Percentiles rank a stretch among this genome's conserved stretches.
These are phyloP conservation scores for Hibiscus mutabilis DNA, from an alignment of 345 rosid genomes.

Conservation along the genomic window DNA sequence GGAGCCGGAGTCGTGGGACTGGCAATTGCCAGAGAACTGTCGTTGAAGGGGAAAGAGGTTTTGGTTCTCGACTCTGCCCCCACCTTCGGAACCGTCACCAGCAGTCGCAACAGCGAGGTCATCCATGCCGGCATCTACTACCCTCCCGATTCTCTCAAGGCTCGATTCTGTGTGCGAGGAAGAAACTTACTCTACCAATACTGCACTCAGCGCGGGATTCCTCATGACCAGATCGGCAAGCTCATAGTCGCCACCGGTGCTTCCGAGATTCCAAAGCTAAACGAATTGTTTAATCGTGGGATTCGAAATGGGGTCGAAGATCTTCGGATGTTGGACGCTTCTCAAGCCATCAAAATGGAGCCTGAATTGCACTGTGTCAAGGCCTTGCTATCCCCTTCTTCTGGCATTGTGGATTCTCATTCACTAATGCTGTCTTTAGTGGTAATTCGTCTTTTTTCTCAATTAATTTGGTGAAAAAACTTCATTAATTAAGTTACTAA, in stretches of 20 bases:
- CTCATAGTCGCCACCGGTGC: slow-evolving; percentile 69
- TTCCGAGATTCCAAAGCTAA: slow-evolving; percentile 54
- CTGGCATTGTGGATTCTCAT: slow-evolving; percentile 82
- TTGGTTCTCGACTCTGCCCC: slow-evolving; percentile 72
- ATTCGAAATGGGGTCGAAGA: slow-evolving; percentile 54
- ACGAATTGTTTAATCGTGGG: slow-evolving; percentile 47
- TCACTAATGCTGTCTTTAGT: slow-evolving; percentile 72
- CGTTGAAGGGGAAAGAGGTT: slow-evolving; percentile 59
- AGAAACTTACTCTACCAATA: slow-evolving; percentile 65
- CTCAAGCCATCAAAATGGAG: slow-evolving; percentile 75
- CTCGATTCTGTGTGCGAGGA: slow-evolving; percentile 64
- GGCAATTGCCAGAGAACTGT: slow-evolving; percentile 65
- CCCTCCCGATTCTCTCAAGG: slow-evolving; percentile 68
- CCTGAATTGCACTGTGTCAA: slow-evolving; percentile 69
- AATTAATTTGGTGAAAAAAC: not conserved
- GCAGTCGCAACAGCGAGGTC: slow-evolving; percentile 89
- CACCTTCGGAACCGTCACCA: slow-evolving; percentile 73
- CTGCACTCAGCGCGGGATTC: slow-evolving; percentile 47
- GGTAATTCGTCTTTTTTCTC: slow-evolving; percentile 34
- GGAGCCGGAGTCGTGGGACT: slow-evolving; percentile 93
- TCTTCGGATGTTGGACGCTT: slow-evolving; percentile 61
- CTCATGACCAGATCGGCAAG: slow-evolving; percentile 66
- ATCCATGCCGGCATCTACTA: slow-evolving; percentile 94
- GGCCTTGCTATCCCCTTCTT: slow-evolving; percentile 66
- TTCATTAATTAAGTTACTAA: not conserved